Percentiles rank a stretch among this genome's conserved stretches.
Evolutionary conservation across 371 early-diverging fungal genomes (phyloP).

Genomic region (Coemansia sp.): DNA sequence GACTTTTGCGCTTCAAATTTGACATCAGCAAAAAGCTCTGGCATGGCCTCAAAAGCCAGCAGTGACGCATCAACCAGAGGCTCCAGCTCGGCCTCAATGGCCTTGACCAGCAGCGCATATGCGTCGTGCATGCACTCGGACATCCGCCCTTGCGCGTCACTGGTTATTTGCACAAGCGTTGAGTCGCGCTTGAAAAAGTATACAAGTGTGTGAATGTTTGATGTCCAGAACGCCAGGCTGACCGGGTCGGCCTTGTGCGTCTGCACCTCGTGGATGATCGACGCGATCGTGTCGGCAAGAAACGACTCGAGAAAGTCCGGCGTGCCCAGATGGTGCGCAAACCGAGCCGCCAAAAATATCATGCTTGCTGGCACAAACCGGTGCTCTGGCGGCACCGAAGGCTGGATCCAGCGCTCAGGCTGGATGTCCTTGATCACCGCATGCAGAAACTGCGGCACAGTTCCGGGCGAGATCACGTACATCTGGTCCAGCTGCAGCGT

Average conservation of each 20-base stretch:
- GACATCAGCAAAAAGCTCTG: slow-evolving; percentile 62
- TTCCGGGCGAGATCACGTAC: slow-evolving; percentile 80
- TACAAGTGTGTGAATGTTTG: slow-evolving; percentile 73
- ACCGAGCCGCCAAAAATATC: slow-evolving; percentile 82
- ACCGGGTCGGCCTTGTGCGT: slow-evolving; percentile 34
- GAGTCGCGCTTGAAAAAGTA: slow-evolving; percentile 79
- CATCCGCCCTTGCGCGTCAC: slow-evolving; percentile 61
- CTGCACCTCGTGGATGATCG: slow-evolving; percentile 59
- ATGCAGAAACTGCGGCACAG: slow-evolving; percentile 70
- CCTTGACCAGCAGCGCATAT: slow-evolving; percentile 61
- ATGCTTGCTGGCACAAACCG: slow-evolving; percentile 80
- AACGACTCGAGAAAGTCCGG: slow-evolving; percentile 71
- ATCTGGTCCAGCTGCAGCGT: slow-evolving; percentile 81
- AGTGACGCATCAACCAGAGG: slow-evolving; percentile 65
- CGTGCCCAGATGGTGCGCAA: slow-evolving; percentile 77
- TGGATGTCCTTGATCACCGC: slow-evolving; percentile 66
- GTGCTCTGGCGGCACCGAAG: slow-evolving; percentile 50
- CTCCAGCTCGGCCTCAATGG: slow-evolving; percentile 61
- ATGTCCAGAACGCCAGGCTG: slow-evolving; percentile 75
- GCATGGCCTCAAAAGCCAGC: slow-evolving; percentile 71
- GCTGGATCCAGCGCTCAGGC: slow-evolving; percentile 55
- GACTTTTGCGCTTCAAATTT: slow-evolving; percentile 56
- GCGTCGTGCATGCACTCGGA: slow-evolving; percentile 69
- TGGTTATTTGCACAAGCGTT: slow-evolving; percentile 64
- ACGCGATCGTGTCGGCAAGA: slow-evolving; percentile 60